A percentile compares a stretch with the other conserved stretches of the same genome.
Conservation (phyloP, 2,329 filamentous ascomycete genomes). For the Hypoxylon sp. region DNA sequence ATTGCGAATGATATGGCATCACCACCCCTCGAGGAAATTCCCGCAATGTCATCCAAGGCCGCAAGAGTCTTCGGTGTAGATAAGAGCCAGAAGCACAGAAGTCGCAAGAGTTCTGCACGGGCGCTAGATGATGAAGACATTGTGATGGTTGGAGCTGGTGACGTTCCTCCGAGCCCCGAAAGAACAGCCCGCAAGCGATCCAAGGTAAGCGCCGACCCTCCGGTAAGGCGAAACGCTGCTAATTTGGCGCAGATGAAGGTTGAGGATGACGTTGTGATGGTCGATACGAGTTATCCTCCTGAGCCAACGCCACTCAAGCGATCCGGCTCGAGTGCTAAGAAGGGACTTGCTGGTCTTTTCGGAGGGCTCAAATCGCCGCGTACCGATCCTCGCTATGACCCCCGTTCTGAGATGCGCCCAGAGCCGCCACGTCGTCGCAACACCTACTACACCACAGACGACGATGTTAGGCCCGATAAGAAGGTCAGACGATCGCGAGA, state of each 20-base stretch:
- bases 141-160: constrained; percentile 56
- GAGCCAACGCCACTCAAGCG: constrained; percentile 65
- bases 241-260: constrained; percentile 34
- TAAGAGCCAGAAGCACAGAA: constrained; percentile 52
- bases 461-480: constrained; percentile 54
- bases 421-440: constrained; percentile 60
- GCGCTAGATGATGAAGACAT: constrained; percentile 56
- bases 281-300: constrained; percentile 57
- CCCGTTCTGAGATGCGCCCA: constrained; percentile 52
- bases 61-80: constrained; percentile 76
- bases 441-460: constrained; percentile 60
- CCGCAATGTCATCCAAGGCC: constrained; percentile 76
- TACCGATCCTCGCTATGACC: constrained; percentile 46
- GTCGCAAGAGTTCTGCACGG: constrained; percentile 58
- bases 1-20: constrained; percentile 71
- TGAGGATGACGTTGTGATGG: constrained; percentile 66
- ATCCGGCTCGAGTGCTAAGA: constrained; percentile 69
- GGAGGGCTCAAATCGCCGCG: constrained; percentile 61
- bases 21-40: constrained; percentile 74
- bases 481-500: constrained; percentile 52
- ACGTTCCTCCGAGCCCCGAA: constrained; percentile 53
- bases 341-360: constrained; percentile 69
- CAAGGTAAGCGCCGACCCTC: constrained; percentile 54
- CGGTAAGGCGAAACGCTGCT: constrained; percentile 17
- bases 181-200: constrained; percentile 56